Evolutionary conservation across 1,284 basidiomycete species (phyloP).

Genomic region (Naganishia sp.): DNA sequence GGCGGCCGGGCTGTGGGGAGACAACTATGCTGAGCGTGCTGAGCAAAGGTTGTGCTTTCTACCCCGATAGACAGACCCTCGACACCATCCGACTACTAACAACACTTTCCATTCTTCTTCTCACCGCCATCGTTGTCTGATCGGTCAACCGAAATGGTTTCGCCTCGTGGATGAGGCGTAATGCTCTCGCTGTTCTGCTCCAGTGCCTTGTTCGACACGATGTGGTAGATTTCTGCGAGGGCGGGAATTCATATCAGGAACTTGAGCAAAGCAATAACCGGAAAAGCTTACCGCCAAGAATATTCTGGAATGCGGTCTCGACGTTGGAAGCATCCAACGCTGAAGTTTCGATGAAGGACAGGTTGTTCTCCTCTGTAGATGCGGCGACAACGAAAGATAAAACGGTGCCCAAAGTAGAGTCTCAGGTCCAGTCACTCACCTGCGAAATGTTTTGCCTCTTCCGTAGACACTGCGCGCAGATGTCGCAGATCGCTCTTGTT

Average conservation of each 20-base stretch:
- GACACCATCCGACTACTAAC: slow-evolving; percentile 32
- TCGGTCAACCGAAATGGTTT: slow-evolving; percentile 74
- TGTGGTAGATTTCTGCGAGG: slow-evolving; percentile 82
- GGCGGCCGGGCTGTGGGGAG: not conserved
- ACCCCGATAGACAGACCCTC: not conserved
- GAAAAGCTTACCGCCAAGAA: slow-evolving; percentile 74
- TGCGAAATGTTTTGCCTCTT: slow-evolving; percentile 81
- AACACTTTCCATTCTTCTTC: slow-evolving; percentile 53
- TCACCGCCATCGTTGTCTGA: slow-evolving; percentile 54
- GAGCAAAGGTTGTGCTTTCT: too few species aligned
- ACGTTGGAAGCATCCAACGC: slow-evolving; percentile 99
- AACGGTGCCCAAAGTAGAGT: not conserved
- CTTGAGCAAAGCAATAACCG: not conserved
- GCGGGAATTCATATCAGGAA: not conserved
- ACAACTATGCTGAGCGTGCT: too few species aligned
- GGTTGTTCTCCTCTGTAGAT: slow-evolving; percentile 69
- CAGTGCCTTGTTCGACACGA: slow-evolving; percentile 84
- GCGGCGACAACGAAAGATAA: not conserved
- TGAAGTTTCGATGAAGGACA: slow-evolving; percentile 98
- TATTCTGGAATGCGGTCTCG: slow-evolving; percentile 95
- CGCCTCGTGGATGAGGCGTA: slow-evolving; percentile 64
- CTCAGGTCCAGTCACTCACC: slow-evolving; percentile 59
- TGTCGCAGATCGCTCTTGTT: slow-evolving; percentile 99
- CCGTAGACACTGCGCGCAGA: slow-evolving; percentile 90
- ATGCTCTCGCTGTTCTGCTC: slow-evolving; percentile 67